These are phyloP conservation scores for Hirschfeldia incana DNA, from an alignment of 345 rosid genomes.

Conservation along the genomic window DNA sequence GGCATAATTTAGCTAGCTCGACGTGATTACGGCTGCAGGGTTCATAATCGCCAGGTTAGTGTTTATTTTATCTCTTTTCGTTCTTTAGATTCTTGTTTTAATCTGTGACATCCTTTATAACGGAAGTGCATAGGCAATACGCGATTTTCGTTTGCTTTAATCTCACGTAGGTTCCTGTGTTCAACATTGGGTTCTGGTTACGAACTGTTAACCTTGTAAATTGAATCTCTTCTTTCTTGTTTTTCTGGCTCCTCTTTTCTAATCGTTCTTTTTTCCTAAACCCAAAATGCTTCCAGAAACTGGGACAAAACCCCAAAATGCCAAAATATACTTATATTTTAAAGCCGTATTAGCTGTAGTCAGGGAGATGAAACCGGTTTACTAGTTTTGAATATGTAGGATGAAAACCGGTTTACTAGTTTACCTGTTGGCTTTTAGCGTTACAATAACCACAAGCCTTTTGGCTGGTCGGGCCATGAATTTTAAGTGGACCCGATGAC, in stretches of 20 bases:
- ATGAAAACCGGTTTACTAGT: background rate
- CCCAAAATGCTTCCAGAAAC: background rate
- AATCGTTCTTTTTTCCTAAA: conserved; percentile 7
- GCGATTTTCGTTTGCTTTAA: background rate
- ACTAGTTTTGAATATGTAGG: background rate
- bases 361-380: conserved; percentile 3
- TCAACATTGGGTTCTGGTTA: background rate
- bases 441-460: background rate
- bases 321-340: background rate
- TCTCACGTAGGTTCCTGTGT: background rate
- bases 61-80: background rate
- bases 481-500: conserved; percentile 31
- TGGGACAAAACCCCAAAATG: background rate
- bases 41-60: conserved; percentile 38
- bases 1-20: conserved; percentile 5
- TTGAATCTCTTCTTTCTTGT: background rate
- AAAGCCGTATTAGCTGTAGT: background rate
- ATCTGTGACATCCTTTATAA: background rate
- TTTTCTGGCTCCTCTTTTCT: background rate
- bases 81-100: background rate
- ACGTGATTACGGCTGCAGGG: background rate
- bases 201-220: background rate
- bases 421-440: background rate
- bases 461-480: conserved; percentile 23
- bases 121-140: background rate